Evolutionary conservation across 495 filamentous ascomycete genomes (phyloP).

Genomic region (Cenococcum geophilum): DNA sequence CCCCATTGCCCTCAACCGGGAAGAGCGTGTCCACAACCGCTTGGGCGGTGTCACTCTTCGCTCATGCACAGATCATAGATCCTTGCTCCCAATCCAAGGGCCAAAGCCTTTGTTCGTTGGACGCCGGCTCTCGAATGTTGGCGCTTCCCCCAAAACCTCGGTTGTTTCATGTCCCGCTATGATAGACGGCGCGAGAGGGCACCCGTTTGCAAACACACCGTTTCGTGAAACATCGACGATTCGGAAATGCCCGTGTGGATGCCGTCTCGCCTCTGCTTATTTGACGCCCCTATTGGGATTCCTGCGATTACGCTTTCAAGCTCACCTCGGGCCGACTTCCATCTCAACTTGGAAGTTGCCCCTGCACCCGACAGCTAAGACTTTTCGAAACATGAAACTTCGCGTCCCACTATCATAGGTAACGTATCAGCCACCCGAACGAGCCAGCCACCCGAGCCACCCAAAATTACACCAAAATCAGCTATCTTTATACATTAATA

Average conservation of each 20-base stretch:
- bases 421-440: no score
- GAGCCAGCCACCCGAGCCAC: no score
- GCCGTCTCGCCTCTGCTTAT: no score
- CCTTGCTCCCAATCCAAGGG: background rate
- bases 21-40: background rate
- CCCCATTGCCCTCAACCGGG: background rate
- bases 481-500: no score
- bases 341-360: no score
- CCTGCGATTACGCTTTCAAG: no score
- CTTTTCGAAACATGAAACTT: no score
- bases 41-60: background rate
- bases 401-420: no score
- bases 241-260: background rate
- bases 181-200: background rate
- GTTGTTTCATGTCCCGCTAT: background rate
- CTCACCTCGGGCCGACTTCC: no score
- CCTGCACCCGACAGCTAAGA: no score
- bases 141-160: background rate
- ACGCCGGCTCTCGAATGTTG: background rate
- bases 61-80: background rate
- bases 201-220: background rate
- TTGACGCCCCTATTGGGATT: no score
- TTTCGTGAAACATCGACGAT: background rate
- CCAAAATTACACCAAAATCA: no score
- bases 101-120: background rate